Evolutionary conservation across 2,329 filamentous ascomycete species (phyloP), one percentile per base, ranked within the genome.

Genomic region (Calonectria pseudoreteaudii): DNA sequence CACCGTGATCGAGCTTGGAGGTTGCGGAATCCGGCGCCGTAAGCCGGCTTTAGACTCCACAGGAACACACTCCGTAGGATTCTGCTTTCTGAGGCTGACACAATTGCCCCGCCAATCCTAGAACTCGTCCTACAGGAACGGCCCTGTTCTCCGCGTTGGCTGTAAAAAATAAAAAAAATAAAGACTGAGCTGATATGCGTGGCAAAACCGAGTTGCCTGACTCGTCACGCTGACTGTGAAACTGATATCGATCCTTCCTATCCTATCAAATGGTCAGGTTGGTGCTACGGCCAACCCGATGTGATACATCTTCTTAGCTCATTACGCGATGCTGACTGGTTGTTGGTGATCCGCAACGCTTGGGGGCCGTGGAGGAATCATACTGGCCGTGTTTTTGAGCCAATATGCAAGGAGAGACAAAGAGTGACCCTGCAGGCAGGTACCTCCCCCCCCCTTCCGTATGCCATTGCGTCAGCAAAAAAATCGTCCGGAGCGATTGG

Each of bases 261-360:
- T 18, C 56, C 56, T 60, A 60, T 60, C 56, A 60, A 60, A 38
- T 38, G 56, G n/a, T n/a, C 31, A 36, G 14, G 56, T 28, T 60
- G 56, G 56, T 60, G n/a, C 31, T 60, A 60, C 56, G 30, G 31
- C 20, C 26, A 60, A 36, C 34, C 56, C 31, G 23, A 36, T 26
- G 56, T 60, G 56, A 60, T 60, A 60, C 56, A 38, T 60, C 56
- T 60, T 60, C 26, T 36, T 60, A 31, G 56, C 56, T 38, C 56
- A 38, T 60, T 31, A 60, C 56, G 56, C 56, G 56, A 23, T n/a
- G 56, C 31, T 60, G 26, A 60, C 56, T 60, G 31, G 31, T n/a
- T 34, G 56, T 60, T 60, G 56, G 31, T 60, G 56, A 60, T 60
- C 36, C 56, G 56, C 56, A 23, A 14, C 56, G 20, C 14, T 36